A percentile compares a stretch with the other conserved stretches of the same genome.
phyloP scores from a whole-genome alignment of 2,329 filamentous ascomycete species.

The Chaetomiaceae sp. region DNA sequence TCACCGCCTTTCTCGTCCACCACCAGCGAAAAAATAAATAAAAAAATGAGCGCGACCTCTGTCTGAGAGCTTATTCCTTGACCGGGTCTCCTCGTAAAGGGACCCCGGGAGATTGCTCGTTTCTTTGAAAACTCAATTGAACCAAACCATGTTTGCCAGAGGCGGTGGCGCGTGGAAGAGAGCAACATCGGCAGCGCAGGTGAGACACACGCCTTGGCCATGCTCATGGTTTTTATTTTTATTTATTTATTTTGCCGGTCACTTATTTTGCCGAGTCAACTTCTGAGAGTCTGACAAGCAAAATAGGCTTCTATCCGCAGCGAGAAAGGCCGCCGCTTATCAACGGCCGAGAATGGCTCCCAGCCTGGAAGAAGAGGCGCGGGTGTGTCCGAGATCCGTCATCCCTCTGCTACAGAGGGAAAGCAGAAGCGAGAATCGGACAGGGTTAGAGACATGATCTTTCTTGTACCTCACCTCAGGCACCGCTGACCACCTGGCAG shows the following conservation, averaged over 20 bases:
- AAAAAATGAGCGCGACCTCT: conserved; percentile 5
- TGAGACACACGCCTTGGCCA: conserved; percentile 20
- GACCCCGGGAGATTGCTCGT: conserved; percentile 1
- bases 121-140: conserved; percentile 1
- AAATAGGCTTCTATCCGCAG: conserved; percentile 18
- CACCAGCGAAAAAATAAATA: background rate
- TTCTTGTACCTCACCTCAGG: background rate
- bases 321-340: conserved; percentile 14
- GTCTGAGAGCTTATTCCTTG: conserved; percentile 6
- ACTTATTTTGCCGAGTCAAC: background rate
- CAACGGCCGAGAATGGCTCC: conserved; percentile 17
- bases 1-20: background rate
- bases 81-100: conserved; percentile 11
- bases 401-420: conserved; percentile 40
- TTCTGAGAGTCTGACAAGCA: background rate
- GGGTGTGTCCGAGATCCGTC: conserved; percentile 24
- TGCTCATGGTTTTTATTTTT: background rate
- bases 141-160: conserved; percentile 39
- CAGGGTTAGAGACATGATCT: conserved; percentile 35
- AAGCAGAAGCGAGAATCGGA: conserved; percentile 46
- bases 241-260: background rate
- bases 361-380: conserved; percentile 6
- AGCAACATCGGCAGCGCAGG: conserved; percentile 35
- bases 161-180: conserved; percentile 36
- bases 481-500: conserved; percentile 32